Percentiles rank a stretch among this genome's conserved stretches.
These are phyloP conservation scores for Rhizoclosmatium globosum DNA, from an alignment of 192 early-diverging fungal species.

Conservation along the genomic window DNA sequence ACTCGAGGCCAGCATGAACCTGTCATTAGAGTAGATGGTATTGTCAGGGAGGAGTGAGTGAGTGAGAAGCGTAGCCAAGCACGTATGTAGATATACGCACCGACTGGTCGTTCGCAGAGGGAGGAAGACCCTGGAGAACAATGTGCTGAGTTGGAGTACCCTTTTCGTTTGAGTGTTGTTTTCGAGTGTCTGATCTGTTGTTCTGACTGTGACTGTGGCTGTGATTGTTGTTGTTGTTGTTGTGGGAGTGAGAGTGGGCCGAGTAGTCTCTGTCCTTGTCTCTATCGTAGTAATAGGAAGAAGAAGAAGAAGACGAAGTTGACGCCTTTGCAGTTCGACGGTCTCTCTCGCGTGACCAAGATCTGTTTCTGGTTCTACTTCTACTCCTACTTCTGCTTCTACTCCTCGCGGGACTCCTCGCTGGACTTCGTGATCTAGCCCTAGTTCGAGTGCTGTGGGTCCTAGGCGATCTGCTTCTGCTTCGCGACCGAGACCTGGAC, in stretches of 20 bases:
- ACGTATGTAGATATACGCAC: background rate
- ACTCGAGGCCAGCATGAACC: slow-evolving; percentile 26
- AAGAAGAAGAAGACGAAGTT: too few relatives aligned
- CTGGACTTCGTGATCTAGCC: too few relatives aligned
- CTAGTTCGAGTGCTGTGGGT: too few relatives aligned
- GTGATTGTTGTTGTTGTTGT: background rate
- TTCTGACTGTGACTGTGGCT: background rate
- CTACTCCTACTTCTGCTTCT: background rate
- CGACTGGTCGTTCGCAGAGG: background rate
- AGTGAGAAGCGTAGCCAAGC: background rate
- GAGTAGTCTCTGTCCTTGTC: slow-evolving; percentile 21
- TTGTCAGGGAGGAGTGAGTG: too few relatives aligned
- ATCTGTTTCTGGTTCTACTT: background rate
- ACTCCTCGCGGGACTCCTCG: too few relatives aligned
- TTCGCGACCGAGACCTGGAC: background rate
- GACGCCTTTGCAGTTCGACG: too few relatives aligned
- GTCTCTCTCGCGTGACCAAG: slow-evolving; percentile 1
- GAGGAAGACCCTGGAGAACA: slow-evolving; percentile 34
- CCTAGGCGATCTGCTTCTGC: background rate
- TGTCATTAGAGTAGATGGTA: background rate
- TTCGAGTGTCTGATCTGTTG: background rate
- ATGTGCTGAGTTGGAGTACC: slow-evolving; percentile 29
- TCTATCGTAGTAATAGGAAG: background rate
- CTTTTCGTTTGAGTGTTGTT: background rate
- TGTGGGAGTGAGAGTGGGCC: background rate